Percentiles rank a stretch among this genome's conserved stretches.
These are phyloP conservation scores for Alternaria gaisen DNA, from an alignment of 2,329 filamentous ascomycete species.

Conservation along the genomic window DNA sequence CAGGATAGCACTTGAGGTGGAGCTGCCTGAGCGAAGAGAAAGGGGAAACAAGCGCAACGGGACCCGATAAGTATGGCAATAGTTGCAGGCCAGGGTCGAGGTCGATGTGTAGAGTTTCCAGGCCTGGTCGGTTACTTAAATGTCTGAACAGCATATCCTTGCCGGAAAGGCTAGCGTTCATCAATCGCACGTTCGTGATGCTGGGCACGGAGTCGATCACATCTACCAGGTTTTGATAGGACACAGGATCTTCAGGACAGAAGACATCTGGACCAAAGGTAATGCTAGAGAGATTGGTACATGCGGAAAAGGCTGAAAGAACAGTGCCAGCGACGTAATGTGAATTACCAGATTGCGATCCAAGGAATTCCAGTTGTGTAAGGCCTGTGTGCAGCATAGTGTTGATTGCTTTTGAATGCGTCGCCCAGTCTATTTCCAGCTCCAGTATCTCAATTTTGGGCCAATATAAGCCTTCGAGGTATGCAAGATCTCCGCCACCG, in stretches of 20 bases:
- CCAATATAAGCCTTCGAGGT: slow-evolving; percentile 39
- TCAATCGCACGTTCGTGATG: slow-evolving; percentile 37
- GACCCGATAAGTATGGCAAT: slow-evolving; percentile 32
- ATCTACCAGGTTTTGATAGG: slow-evolving; percentile 30
- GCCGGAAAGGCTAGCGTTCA: slow-evolving; percentile 31
- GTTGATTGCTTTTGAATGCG: slow-evolving; percentile 27
- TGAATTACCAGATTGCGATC: slow-evolving; percentile 33
- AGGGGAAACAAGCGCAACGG: slow-evolving; percentile 20
- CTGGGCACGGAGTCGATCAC: slow-evolving; percentile 30
- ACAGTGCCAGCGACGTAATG: slow-evolving; percentile 31
- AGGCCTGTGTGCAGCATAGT: slow-evolving; percentile 36
- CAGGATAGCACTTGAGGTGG: slow-evolving; percentile 44
- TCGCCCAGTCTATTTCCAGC: slow-evolving; percentile 40
- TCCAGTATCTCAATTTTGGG: slow-evolving; percentile 42
- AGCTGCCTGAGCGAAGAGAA: slow-evolving; percentile 37
- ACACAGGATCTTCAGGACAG: slow-evolving; percentile 29
- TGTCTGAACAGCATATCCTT: slow-evolving; percentile 40
- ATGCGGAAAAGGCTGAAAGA: slow-evolving; percentile 36
- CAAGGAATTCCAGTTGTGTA: slow-evolving; percentile 38
- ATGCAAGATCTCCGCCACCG: slow-evolving; percentile 26
- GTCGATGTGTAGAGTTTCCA: slow-evolving; percentile 43
- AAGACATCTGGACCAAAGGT: slow-evolving; percentile 37
- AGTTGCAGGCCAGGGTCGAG: slow-evolving; percentile 40
- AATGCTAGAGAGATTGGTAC: slow-evolving; percentile 35
- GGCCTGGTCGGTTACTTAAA: slow-evolving; percentile 33